Percentiles rank a stretch among this genome's conserved stretches.
Evolutionary conservation across 768 basidiomycete genomes (phyloP).

Genomic region (Coprinopsis strossmayeri): DNA sequence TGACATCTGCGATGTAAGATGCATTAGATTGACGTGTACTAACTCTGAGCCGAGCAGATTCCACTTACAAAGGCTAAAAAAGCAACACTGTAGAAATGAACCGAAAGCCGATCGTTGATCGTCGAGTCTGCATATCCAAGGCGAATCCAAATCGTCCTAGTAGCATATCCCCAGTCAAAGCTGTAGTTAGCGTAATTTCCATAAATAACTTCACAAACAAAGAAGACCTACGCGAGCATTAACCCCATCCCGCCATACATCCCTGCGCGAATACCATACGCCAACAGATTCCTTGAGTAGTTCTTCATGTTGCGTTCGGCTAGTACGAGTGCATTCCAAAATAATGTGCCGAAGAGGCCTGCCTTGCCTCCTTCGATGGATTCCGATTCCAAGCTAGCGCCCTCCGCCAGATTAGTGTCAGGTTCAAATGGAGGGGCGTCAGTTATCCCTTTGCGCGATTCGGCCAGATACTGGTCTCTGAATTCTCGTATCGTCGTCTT

Average conservation of each 20-base stretch:
- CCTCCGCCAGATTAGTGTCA: neutral
- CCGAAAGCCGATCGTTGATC: slow-evolving; percentile 43
- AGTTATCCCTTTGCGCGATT: neutral
- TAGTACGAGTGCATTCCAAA: slow-evolving; percentile 40
- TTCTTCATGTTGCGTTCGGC: slow-evolving; percentile 41
- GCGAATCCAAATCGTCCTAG: slow-evolving; percentile 46
- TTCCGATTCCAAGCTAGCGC: slow-evolving; percentile 2
- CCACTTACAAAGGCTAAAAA: slow-evolving; percentile 41
- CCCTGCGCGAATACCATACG: slow-evolving; percentile 48
- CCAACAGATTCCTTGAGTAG: slow-evolving; percentile 48
- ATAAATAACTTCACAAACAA: neutral
- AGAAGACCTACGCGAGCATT: slow-evolving; percentile 32
- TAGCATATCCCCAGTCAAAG: neutral
- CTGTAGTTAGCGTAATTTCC: neutral
- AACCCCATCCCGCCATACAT: slow-evolving; percentile 50
- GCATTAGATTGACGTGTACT: no score
- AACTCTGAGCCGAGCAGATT: neutral
- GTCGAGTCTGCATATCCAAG: slow-evolving; percentile 32
- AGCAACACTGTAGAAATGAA: slow-evolving; percentile 52
- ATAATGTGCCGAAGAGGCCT: slow-evolving; percentile 21
- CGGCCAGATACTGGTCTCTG: slow-evolving; percentile 28
- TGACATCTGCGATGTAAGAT: no score
- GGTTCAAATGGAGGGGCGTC: neutral
- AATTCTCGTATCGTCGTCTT: slow-evolving; percentile 22
- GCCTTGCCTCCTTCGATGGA: slow-evolving; percentile 20